A percentile compares a stretch with the other conserved stretches of the same genome.
phyloP scores from a whole-genome alignment of 257 asterid genomes.

The Solanum pennellii region DNA sequence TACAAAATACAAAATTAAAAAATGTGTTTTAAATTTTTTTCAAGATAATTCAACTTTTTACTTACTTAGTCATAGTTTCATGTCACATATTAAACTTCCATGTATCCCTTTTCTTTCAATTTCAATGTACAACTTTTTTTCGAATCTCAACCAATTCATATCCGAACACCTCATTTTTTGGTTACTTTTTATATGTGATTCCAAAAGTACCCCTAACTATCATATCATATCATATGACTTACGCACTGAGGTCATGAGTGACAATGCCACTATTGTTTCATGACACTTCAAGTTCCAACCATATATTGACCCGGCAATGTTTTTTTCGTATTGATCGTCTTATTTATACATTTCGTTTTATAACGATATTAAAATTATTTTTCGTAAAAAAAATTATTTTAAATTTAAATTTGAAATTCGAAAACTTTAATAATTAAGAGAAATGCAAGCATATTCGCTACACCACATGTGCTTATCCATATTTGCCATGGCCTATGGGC shows the following conservation, averaged over 20 bases:
- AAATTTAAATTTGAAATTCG: too few relatives aligned
- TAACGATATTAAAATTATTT: rapidly evolving
- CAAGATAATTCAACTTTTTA: background rate
- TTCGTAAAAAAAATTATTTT: too few relatives aligned
- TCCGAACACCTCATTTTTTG: background rate
- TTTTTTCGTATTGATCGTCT: background rate
- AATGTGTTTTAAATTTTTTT: background rate
- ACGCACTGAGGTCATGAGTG: background rate
- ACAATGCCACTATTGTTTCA: background rate
- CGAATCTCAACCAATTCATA: background rate
- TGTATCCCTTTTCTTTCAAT: background rate
- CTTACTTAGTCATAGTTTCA: background rate
- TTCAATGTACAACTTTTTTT: background rate
- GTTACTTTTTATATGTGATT: background rate
- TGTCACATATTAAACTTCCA: background rate
- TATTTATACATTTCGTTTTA: background rate
- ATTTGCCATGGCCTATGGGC: background rate
- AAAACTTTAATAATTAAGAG: background rate
- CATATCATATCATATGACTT: background rate
- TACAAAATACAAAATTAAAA: too few relatives aligned
- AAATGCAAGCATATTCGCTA: too few relatives aligned
- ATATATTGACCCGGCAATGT: background rate
- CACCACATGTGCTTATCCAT: background rate
- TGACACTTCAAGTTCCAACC: background rate
- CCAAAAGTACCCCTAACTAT: background rate